A percentile compares a stretch with the other conserved stretches of the same genome.
Conservation (phyloP, 2,329 filamentous ascomycete species). For the Alternaria metachromatica region DNA sequence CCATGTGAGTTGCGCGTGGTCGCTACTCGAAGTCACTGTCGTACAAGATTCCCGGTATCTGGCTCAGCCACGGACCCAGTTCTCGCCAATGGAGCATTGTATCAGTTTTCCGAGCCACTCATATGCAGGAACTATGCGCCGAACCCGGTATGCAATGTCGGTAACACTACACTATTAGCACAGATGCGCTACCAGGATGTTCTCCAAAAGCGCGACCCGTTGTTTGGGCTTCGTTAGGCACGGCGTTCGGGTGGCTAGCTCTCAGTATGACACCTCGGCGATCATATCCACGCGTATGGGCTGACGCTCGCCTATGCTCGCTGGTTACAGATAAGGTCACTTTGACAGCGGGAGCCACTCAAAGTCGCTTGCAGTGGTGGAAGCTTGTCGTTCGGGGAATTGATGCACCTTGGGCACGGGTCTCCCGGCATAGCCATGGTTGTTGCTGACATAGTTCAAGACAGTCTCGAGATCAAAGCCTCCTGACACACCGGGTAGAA, state of each 20-base stretch:
- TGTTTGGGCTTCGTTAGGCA: not conserved
- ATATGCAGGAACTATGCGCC: slow-evolving; percentile 37
- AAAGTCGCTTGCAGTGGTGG: not conserved
- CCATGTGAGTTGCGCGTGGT: slow-evolving; percentile 41
- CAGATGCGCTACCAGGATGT: slow-evolving; percentile 5
- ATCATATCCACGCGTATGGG: not conserved
- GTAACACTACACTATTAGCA: slow-evolving; percentile 13
- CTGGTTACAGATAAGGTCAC: slow-evolving; percentile 6
- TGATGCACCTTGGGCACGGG: not conserved
- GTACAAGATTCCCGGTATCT: slow-evolving; percentile 23
- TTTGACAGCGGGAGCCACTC: slow-evolving; percentile 12
- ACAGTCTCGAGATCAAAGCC: not conserved
- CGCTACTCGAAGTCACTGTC: slow-evolving; percentile 24
- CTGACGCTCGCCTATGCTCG: not conserved
- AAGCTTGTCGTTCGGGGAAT: slow-evolving; percentile 7
- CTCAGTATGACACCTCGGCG: slow-evolving; percentile 4
- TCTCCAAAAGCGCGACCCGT: not conserved
- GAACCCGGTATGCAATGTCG: slow-evolving; percentile 26
- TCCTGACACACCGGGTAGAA: not conserved
- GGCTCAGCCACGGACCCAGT: slow-evolving; percentile 6
- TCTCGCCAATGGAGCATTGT: slow-evolving; percentile 2
- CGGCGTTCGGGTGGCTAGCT: not conserved
- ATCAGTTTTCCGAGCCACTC: slow-evolving; percentile 13
- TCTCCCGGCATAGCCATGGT: not conserved
- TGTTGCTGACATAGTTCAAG: not conserved